These are phyloP conservation scores for Termitomyces sp. DNA, from an alignment of 768 basidiomycete genomes.

Conservation along the genomic window DNA sequence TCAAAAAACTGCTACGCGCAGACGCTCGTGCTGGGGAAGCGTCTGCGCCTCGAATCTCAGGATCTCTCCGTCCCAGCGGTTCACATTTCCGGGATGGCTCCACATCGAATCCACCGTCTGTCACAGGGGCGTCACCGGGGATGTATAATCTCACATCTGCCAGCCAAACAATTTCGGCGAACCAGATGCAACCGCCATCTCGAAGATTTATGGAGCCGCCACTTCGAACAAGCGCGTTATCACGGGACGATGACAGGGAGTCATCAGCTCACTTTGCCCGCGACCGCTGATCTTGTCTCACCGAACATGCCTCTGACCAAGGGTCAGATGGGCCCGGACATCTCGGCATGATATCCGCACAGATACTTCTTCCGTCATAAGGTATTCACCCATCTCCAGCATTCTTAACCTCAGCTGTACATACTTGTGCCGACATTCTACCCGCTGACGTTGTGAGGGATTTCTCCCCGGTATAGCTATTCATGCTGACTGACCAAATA, in stretches of 20 bases:
- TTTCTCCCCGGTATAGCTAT: not conserved
- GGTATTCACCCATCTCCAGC: not conserved
- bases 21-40: constrained; percentile 75
- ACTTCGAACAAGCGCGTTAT: constrained; percentile 22
- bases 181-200: constrained; percentile 31
- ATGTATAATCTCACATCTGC: constrained; percentile 24
- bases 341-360: constrained; percentile 7
- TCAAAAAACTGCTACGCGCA: constrained; percentile 82
- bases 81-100: constrained; percentile 26
- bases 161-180: constrained; percentile 27
- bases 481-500: not conserved
- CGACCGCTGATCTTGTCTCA: constrained; percentile 21
- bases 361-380: constrained; percentile 5
- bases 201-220: constrained; percentile 36
- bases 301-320: not conserved
- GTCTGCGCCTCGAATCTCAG: constrained; percentile 62
- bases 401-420: constrained; percentile 9
- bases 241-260: constrained; percentile 35
- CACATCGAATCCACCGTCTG: constrained; percentile 12
- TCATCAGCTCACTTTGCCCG: constrained; percentile 27
- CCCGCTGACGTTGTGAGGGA: constrained; percentile 9
- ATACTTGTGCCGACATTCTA: constrained; percentile 10
- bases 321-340: constrained; percentile 12
- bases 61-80: constrained; percentile 41
- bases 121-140: constrained; percentile 22